These are phyloP conservation scores for Colletotrichum cuscutae DNA, from an alignment of 2,329 filamentous ascomycete species.

Conservation along the genomic window DNA sequence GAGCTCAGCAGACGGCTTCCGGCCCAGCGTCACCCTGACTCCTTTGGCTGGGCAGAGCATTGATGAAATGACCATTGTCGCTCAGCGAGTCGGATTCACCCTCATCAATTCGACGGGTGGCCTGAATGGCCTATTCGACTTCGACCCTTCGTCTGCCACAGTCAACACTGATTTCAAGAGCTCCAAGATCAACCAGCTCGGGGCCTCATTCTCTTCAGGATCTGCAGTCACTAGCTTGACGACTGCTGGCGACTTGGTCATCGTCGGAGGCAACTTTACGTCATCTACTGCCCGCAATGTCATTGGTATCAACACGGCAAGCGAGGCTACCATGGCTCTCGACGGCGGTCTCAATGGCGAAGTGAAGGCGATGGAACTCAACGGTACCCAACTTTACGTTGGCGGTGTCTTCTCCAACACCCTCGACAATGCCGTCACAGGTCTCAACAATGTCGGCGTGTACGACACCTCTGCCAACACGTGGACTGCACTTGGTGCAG, in stretches of 20 bases:
- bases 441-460: slow-evolving; percentile 79
- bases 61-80: slow-evolving; percentile 80
- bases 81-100: slow-evolving; percentile 84
- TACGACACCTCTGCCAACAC: slow-evolving; percentile 75
- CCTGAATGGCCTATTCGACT: slow-evolving; percentile 92
- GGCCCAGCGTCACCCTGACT: slow-evolving; percentile 81
- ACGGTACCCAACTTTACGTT: slow-evolving; percentile 77
- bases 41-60: slow-evolving; percentile 73
- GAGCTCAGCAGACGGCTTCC: slow-evolving; percentile 73
- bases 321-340: slow-evolving; percentile 68
- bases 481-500: slow-evolving; percentile 85
- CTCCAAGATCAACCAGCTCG: slow-evolving; percentile 82
- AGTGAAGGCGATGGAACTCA: slow-evolving; percentile 77
- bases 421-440: slow-evolving; percentile 66
- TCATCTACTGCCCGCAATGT: slow-evolving; percentile 77
- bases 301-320: slow-evolving; percentile 75
- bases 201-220: slow-evolving; percentile 71
- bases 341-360: slow-evolving; percentile 82
- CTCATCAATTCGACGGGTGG: slow-evolving; percentile 79
- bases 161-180: slow-evolving; percentile 72
- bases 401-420: slow-evolving; percentile 88
- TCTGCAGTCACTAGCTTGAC: slow-evolving; percentile 79
- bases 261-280: slow-evolving; percentile 87
- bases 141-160: slow-evolving; percentile 72
- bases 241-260: slow-evolving; percentile 72